These are phyloP conservation scores for Pestalotiopsis sp. DNA, from an alignment of 2,329 filamentous ascomycete species.

Conservation along the genomic window DNA sequence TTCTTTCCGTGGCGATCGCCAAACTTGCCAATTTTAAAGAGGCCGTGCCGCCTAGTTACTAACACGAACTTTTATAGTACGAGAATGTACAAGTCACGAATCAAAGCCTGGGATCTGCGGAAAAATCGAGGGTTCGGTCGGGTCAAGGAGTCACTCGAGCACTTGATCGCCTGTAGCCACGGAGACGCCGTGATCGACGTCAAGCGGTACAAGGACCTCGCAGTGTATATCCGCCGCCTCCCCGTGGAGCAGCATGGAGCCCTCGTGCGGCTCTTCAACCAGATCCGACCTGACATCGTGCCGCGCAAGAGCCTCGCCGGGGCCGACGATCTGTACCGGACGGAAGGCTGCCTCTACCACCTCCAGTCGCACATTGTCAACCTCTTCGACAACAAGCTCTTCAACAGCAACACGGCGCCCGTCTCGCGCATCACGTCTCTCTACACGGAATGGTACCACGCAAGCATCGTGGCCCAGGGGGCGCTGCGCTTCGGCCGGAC, in stretches of 20 bases:
- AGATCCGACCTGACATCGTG: not conserved
- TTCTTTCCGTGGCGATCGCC: not conserved
- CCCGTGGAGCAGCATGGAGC: not conserved
- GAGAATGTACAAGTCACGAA: conserved; percentile 1
- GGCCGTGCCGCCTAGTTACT: not conserved
- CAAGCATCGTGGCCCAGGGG: not conserved
- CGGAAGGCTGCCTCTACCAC: not conserved
- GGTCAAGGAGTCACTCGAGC: not conserved
- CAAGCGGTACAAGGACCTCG: not conserved
- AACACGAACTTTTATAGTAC: not conserved
- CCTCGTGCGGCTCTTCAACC: not conserved
- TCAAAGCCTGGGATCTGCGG: not conserved
- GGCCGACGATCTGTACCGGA: not conserved
- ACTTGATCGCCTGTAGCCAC: not conserved
- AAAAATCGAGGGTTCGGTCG: not conserved
- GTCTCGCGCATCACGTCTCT: not conserved
- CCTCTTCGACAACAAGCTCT: not conserved
- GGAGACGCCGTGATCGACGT: not conserved
- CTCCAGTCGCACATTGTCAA: not conserved
- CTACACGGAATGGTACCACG: not conserved
- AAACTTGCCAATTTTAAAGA: not conserved
- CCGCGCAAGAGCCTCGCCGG: not conserved
- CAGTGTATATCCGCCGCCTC: not conserved
- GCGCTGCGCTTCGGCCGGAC: not conserved
- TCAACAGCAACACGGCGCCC: not conserved